A percentile compares a stretch with the other conserved stretches of the same genome.
These are phyloP conservation scores for Trypanosoma mega DNA, from an alignment of 208 protist species.

Conservation along the genomic window DNA sequence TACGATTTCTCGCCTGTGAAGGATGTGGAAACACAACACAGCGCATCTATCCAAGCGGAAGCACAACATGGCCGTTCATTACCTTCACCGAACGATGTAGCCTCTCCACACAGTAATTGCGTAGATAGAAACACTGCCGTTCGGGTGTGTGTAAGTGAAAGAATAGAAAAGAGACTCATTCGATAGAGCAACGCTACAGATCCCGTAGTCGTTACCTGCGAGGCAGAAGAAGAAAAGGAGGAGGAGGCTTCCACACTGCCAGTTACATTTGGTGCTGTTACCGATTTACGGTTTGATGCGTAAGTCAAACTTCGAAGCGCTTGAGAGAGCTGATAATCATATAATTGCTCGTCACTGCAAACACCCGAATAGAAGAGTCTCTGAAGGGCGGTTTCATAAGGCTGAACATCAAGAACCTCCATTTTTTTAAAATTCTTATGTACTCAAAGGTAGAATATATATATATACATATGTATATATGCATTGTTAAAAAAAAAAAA, in stretches of 20 bases:
- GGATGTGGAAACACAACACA: too few species aligned
- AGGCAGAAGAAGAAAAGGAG: neutral
- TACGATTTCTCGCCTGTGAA: constrained; percentile 5
- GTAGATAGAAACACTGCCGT: constrained; percentile 55
- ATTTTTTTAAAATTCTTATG: too few species aligned
- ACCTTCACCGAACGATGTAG: constrained; percentile 64
- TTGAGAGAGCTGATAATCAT: constrained; percentile 70
- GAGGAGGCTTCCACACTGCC: neutral
- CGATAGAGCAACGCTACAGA: constrained; percentile 48
- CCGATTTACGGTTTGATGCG: constrained; percentile 33
- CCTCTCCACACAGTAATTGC: constrained; percentile 58
- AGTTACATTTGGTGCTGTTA: constrained; percentile 3
- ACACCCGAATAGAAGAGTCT: constrained; percentile 51
- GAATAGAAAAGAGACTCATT: constrained; percentile 32
- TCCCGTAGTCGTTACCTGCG: constrained; percentile 14
- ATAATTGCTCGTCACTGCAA: constrained; percentile 55
- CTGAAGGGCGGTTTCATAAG: constrained; percentile 62
- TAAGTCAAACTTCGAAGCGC: constrained; percentile 59
- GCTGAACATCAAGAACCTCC: constrained; percentile 39
- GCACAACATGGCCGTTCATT: constrained; percentile 81
- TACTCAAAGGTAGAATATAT: too few species aligned
- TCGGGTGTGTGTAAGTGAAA: constrained; percentile 20
- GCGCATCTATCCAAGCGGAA: constrained; percentile 53
- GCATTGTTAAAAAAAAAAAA: too few species aligned
- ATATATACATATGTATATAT: too few species aligned